Evolutionary conservation across 495 filamentous ascomycete genomes (phyloP).

Genomic region (Hypoxylon trugodes): DNA sequence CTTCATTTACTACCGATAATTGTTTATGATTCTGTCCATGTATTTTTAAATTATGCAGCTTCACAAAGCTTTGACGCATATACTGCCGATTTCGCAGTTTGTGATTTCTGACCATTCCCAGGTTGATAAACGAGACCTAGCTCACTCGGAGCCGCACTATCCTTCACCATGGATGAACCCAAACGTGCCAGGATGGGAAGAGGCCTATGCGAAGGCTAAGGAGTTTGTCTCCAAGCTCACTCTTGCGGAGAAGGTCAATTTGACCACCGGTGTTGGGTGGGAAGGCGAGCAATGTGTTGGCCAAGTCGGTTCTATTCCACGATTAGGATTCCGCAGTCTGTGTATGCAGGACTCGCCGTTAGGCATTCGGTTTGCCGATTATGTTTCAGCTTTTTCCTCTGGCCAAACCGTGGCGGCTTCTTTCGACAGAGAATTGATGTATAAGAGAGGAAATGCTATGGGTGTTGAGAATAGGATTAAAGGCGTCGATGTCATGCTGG

Average conservation of each 20-base stretch:
- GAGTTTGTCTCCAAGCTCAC: slow-evolving; percentile 85
- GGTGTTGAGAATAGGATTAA: slow-evolving; percentile 82
- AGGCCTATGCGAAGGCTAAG: slow-evolving; percentile 78
- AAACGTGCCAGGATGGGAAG: slow-evolving; percentile 75
- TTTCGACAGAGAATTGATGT: slow-evolving; percentile 75
- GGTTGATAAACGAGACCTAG: slow-evolving; percentile 37
- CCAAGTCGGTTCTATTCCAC: slow-evolving; percentile 72
- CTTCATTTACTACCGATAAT: background rate
- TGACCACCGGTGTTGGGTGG: slow-evolving; percentile 91
- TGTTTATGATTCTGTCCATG: slow-evolving; percentile 2
- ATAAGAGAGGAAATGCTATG: slow-evolving; percentile 79
- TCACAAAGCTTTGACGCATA: slow-evolving; percentile 1
- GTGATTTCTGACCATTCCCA: slow-evolving; percentile 24
- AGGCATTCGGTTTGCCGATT: slow-evolving; percentile 80
- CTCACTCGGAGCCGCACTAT: slow-evolving; percentile 68
- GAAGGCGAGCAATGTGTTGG: slow-evolving; percentile 80
- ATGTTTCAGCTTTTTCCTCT: slow-evolving; percentile 80
- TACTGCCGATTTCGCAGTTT: slow-evolving; percentile 16
- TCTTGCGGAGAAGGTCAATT: slow-evolving; percentile 88
- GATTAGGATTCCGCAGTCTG: slow-evolving; percentile 80
- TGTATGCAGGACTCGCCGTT: slow-evolving; percentile 93
- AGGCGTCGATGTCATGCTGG: slow-evolving; percentile 85
- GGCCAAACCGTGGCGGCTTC: slow-evolving; percentile 86
- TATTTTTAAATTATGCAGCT: slow-evolving; percentile 15
- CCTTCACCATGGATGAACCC: slow-evolving; percentile 84